Evolutionary conservation across 768 basidiomycete genomes (phyloP), one percentile per base, ranked within the genome.

Genomic region (Lactarius psammicola): DNA sequence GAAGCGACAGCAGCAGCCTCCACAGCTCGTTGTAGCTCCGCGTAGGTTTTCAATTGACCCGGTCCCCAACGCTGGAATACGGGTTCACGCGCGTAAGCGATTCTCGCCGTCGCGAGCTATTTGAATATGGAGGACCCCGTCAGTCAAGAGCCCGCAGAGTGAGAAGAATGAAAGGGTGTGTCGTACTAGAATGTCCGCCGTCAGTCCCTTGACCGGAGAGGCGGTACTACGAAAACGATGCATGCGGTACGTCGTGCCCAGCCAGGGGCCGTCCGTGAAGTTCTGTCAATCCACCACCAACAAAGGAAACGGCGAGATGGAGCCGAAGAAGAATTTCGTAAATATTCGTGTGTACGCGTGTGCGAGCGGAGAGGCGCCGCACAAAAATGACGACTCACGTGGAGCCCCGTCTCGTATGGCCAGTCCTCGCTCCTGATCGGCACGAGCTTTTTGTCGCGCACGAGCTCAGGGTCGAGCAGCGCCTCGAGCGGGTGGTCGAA

Each of bases 171-270:
- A 23, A 17, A 51, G 56, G 33, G 17, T 28, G 0, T 20, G 7
- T 64, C 87, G 65, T 68, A 92, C 92, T 59, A 95, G 77, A 17
- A 95, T 90, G 68, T 93, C 89, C 2, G 90, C 81, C 1, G 93
- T 95, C 2, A 95, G 75, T 0, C 94, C 94, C 74, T 92, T 93
- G 64, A 95, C 82, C 0, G 93, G 87, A 20, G 92, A 93, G 0
- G 88, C 88, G 0, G 80, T 80, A 3, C 88, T 87, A 40, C 91
- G 83, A 71, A 96, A 88, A 9, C 94, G 87, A 72, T 95, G 92
- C 85, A 92, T 87, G 20, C 94, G 84, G 70, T 94, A 95, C 0
- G 76, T 69, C 42, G 81, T 77, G 38, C 79, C 81, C 10, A 87
- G 75, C 76, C 83, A 80, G 2, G 78, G 72, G 1, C 84, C 74